A percentile compares a stretch with the other conserved stretches of the same genome.
phyloP scores from a whole-genome alignment of 352 stramenopile species.

The Globisporangium echinulatum region DNA sequence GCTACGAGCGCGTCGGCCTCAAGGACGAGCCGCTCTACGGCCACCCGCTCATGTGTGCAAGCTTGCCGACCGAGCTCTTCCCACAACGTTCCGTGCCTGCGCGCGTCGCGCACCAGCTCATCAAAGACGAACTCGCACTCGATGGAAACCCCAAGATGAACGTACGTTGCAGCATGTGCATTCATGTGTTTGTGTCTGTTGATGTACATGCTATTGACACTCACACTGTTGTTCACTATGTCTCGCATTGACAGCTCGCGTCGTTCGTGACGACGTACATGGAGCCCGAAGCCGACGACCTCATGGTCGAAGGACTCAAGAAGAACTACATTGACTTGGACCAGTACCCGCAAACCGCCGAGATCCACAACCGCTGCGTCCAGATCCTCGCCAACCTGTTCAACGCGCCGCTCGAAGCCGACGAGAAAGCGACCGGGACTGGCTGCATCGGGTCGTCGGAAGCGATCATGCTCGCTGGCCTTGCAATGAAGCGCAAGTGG shows the following conservation, averaged over 20 bases:
- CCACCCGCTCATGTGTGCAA: constrained; percentile 75
- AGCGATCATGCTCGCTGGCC: constrained; percentile 86
- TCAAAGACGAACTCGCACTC: constrained; percentile 86
- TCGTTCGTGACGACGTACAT: constrained; percentile 92
- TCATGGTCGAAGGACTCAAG: constrained; percentile 81
- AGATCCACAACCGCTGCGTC: constrained; percentile 92
- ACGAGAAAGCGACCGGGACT: constrained; percentile 69
- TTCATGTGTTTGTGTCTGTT: background rate
- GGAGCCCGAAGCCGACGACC: constrained; percentile 86
- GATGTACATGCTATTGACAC: background rate
- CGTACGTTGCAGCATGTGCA: constrained; percentile 17
- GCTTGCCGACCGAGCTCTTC: constrained; percentile 54
- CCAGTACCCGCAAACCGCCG: constrained; percentile 89
- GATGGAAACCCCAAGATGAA: constrained; percentile 90
- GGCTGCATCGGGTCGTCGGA: constrained; percentile 91
- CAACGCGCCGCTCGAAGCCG: constrained; percentile 56
- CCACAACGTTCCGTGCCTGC: constrained; percentile 62
- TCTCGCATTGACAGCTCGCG: constrained; percentile 35
- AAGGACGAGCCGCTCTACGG: constrained; percentile 61
- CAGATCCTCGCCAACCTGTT: constrained; percentile 91
- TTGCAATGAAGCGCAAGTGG: constrained; percentile 91
- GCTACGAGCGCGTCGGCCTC: constrained; percentile 15
- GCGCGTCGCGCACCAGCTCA: constrained; percentile 80
- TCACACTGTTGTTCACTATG: background rate
- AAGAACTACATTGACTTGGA: constrained; percentile 93